Evolutionary conservation across 1,284 basidiomycete species (phyloP).

Genomic region (Mycosarcoma mackinlayi): DNA sequence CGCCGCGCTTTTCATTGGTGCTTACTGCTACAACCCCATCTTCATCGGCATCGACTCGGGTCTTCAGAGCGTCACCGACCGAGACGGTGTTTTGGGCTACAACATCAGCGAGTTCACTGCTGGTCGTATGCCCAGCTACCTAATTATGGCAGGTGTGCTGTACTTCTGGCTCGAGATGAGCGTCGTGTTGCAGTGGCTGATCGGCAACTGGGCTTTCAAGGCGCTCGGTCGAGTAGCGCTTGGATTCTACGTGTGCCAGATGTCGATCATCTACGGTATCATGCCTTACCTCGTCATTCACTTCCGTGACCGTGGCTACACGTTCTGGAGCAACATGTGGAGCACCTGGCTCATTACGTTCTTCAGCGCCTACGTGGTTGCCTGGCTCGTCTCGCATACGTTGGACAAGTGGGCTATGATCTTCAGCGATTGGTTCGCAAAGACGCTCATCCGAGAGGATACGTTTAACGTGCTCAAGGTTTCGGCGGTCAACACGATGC

Average conservation of each 20-base stretch:
- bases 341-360: conserved; percentile 68
- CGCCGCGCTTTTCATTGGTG: conserved; percentile 65
- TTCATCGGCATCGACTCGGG: conserved; percentile 62
- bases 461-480: conserved; percentile 17
- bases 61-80: conserved; percentile 64
- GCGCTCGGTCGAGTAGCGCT: conserved; percentile 70
- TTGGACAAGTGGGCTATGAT: conserved; percentile 39
- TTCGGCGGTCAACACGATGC: conserved; percentile 21
- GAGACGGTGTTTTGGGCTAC: conserved; percentile 67
- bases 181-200: conserved; percentile 69
- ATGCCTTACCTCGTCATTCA: conserved; percentile 69
- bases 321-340: conserved; percentile 69
- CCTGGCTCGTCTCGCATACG: conserved; percentile 57
- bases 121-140: conserved; percentile 43
- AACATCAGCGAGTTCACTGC: conserved; percentile 40
- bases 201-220: conserved; percentile 68
- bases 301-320: conserved; percentile 62
- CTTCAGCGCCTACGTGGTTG: conserved; percentile 68
- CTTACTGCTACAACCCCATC: conserved; percentile 68
- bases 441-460: conserved; percentile 33
- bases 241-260: conserved; percentile 70
- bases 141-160: conserved; percentile 52
- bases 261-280: conserved; percentile 69
- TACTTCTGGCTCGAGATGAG: conserved; percentile 69
- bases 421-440: conserved; percentile 30